Conservation (phyloP, 805 yeast species). For the Scheffersomyces stipitis region DNA sequence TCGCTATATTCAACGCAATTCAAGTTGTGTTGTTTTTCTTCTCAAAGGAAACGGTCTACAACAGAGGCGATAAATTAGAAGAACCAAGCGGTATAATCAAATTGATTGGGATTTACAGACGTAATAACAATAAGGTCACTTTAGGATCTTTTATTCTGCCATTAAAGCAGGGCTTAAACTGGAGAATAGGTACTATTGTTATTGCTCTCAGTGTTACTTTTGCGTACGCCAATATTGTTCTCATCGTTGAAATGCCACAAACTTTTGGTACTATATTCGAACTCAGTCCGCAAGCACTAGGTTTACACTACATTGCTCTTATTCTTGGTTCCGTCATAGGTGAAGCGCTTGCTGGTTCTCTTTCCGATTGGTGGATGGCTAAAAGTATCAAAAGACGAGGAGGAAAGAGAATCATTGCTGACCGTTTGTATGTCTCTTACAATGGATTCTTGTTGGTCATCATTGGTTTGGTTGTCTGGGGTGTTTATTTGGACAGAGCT, state of each 20-base stretch:
- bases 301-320: constrained; percentile 20
- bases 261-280: constrained; percentile 16
- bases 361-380: constrained; percentile 24
- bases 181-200: constrained; percentile 12
- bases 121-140: constrained; percentile 1
- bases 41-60: constrained; percentile 12
- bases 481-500: constrained; percentile 14
- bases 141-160: constrained; percentile 9
- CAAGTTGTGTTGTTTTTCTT: constrained; percentile 12
- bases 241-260: constrained; percentile 21
- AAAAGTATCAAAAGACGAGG: constrained; percentile 4
- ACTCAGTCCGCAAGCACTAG: constrained; percentile 21
- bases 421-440: constrained; percentile 21
- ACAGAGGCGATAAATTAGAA: constrained; percentile 6
- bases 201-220: constrained; percentile 18
- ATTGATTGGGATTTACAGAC: constrained; percentile 1
- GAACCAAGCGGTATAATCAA: neutral
- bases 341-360: constrained; percentile 21
- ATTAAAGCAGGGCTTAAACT: constrained; percentile 4
- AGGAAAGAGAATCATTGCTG: constrained; percentile 7
- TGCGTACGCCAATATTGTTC: constrained; percentile 20
- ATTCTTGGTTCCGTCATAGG: constrained; percentile 22
- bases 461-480: constrained; percentile 21
- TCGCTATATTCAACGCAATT: constrained; percentile 11
- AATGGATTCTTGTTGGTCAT: constrained; percentile 17